Percentiles rank a stretch among this genome's conserved stretches.
phyloP scores from a whole-genome alignment of 179 eudicot genomes.

The Corrigiola litoralis region DNA sequence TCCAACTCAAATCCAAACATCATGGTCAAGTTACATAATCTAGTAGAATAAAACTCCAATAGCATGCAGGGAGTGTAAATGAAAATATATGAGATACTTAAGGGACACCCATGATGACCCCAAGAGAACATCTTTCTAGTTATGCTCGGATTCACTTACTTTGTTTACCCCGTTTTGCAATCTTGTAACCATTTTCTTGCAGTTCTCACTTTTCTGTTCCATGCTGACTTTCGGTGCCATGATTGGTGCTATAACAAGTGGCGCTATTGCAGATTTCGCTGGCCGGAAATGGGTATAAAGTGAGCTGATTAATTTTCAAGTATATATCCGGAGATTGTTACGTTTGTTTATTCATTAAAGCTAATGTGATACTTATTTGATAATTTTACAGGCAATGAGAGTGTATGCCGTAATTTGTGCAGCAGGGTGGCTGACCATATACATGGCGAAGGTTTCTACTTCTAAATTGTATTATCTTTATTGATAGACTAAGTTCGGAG shows the following conservation, averaged over 20 bases:
- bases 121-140: too few species aligned
- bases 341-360: background rate
- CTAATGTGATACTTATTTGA: background rate
- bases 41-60: background rate
- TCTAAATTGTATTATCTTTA: too few species aligned
- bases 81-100: too few species aligned
- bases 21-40: background rate
- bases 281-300: constrained; percentile 45
- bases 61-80: too few species aligned
- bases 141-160: background rate
- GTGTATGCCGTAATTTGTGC: constrained; percentile 59
- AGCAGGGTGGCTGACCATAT: constrained; percentile 86
- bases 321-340: background rate
- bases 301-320: background rate
- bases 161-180: background rate
- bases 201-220: constrained; percentile 42
- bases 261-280: constrained; percentile 36
- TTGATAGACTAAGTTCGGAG: too few species aligned
- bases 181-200: background rate
- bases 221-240: constrained; percentile 44
- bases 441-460: constrained; percentile 61
- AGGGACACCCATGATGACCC: too few species aligned
- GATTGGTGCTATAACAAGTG: constrained; percentile 48
- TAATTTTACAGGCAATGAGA: constrained; percentile 70
- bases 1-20: background rate